Conservation (phyloP, 352 stramenopile species). For the Pythium myriotylum region DNA sequence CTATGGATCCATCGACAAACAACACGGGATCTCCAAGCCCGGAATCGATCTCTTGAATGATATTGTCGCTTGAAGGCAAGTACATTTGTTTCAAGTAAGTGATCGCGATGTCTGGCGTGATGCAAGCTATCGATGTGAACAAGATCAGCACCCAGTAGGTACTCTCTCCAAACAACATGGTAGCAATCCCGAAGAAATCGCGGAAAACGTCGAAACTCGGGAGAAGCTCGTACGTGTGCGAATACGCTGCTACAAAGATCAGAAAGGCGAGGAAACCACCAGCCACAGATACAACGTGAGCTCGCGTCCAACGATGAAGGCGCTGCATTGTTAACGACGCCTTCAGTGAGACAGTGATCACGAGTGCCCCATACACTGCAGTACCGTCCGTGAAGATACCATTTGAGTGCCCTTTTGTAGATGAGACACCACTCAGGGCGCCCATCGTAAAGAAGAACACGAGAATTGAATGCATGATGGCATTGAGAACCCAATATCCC, state of each 20-base stretch:
- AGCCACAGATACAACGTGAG: constrained; percentile 74
- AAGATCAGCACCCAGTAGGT: constrained; percentile 71
- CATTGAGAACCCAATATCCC: constrained; percentile 71
- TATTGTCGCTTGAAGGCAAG: constrained; percentile 78
- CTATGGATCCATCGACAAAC: constrained; percentile 15
- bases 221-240: constrained; percentile 61
- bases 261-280: constrained; percentile 66
- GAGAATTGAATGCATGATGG: constrained; percentile 70
- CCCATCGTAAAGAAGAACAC: constrained; percentile 72
- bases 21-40: constrained; percentile 42
- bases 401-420: constrained; percentile 43
- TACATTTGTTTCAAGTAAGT: constrained; percentile 87
- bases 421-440: constrained; percentile 44
- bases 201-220: constrained; percentile 73
- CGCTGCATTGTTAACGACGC: constrained; percentile 75
- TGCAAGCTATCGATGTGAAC: constrained; percentile 61
- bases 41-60: constrained; percentile 86
- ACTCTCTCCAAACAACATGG: constrained; percentile 55
- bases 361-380: constrained; percentile 76
- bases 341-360: constrained; percentile 80
- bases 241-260: constrained; percentile 73
- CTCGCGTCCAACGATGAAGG: constrained; percentile 70
- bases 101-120: constrained; percentile 63
- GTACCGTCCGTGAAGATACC: constrained; percentile 76
- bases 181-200: constrained; percentile 68